These are phyloP conservation scores for Hanseniaspora singularis DNA, from an alignment of 805 yeast genomes.

Conservation along the genomic window DNA sequence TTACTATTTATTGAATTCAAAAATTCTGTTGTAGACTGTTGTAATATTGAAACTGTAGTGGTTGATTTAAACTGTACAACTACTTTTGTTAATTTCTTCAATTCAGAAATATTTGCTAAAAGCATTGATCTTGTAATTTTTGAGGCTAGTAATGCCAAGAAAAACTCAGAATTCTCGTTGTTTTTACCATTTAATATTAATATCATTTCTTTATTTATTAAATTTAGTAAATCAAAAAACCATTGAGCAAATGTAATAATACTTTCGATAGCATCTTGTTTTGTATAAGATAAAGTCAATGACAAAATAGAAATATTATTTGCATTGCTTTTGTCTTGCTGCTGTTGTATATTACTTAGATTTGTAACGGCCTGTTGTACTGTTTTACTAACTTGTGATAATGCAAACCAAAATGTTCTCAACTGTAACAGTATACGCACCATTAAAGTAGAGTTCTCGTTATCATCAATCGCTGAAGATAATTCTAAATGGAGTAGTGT, in stretches of 20 bases:
- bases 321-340: slow-evolving; percentile 35
- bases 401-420: slow-evolving; percentile 62
- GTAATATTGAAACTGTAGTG: slow-evolving; percentile 24
- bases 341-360: slow-evolving; percentile 34
- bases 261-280: slow-evolving; percentile 53
- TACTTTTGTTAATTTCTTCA: slow-evolving; percentile 33
- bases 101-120: slow-evolving; percentile 53
- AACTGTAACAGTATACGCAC: slow-evolving; percentile 39
- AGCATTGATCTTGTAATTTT: slow-evolving; percentile 60
- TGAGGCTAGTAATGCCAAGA: slow-evolving; percentile 48
- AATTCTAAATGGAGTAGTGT: slow-evolving; percentile 28
- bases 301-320: slow-evolving; percentile 34
- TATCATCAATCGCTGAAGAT: slow-evolving; percentile 17
- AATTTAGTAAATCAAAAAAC: slow-evolving; percentile 68
- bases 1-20: slow-evolving; percentile 8
- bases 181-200: slow-evolving; percentile 30
- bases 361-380: slow-evolving; percentile 53
- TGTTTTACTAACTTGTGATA: slow-evolving; percentile 50
- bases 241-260: slow-evolving; percentile 73
- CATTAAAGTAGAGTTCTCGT: slow-evolving; percentile 9
- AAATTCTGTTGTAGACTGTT: slow-evolving; percentile 22
- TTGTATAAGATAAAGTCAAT: slow-evolving; percentile 30
- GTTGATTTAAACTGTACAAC: slow-evolving; percentile 13
- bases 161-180: slow-evolving; percentile 32
- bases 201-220: slow-evolving; percentile 59